phyloP scores from a whole-genome alignment of 345 rosid species.

The Moringa oleifera region DNA sequence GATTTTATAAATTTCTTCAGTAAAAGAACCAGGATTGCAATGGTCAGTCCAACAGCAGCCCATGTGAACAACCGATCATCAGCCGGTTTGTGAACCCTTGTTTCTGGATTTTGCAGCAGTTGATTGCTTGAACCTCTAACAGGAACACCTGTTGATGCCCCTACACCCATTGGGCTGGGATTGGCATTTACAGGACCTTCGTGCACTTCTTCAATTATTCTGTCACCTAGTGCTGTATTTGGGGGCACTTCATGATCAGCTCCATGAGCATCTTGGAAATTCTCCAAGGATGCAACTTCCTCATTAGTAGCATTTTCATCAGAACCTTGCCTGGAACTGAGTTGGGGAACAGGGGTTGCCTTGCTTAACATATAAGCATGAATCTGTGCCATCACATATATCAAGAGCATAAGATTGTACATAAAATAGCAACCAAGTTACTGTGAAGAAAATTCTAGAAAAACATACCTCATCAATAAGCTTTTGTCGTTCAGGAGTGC shows the following conservation, averaged over 20 bases:
- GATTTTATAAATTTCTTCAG: slow-evolving; percentile 85
- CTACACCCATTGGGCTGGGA: slow-evolving; percentile 24
- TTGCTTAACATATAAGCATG: slow-evolving; percentile 86
- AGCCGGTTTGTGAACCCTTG: slow-evolving; percentile 51
- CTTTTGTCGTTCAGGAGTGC: slow-evolving; percentile 78
- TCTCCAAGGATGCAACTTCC: slow-evolving; percentile 21
- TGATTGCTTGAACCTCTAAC: slow-evolving; percentile 19
- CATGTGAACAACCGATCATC: slow-evolving; percentile 76
- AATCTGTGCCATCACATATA: slow-evolving; percentile 43
- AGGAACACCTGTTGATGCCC: slow-evolving; percentile 31
- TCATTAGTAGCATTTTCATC: slow-evolving; percentile 15
- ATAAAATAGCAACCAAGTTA: background rate
- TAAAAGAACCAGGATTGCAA: slow-evolving; percentile 81
- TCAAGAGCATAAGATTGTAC: slow-evolving; percentile 1
- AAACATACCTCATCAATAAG: slow-evolving; percentile 73
- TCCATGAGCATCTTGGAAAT: slow-evolving; percentile 10
- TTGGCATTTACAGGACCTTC: slow-evolving; percentile 29
- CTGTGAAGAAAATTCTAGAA: background rate
- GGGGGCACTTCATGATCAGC: slow-evolving; percentile 22
- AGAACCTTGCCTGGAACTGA: slow-evolving; percentile 17
- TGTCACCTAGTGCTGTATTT: slow-evolving; percentile 30
- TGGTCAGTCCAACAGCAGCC: slow-evolving; percentile 86
- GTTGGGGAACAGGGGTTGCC: slow-evolving; percentile 60
- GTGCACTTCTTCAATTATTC: slow-evolving; percentile 39
- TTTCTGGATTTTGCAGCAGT: slow-evolving; percentile 26